phyloP scores from a whole-genome alignment of 1,139 yeast species.

The Pichia sp. region DNA sequence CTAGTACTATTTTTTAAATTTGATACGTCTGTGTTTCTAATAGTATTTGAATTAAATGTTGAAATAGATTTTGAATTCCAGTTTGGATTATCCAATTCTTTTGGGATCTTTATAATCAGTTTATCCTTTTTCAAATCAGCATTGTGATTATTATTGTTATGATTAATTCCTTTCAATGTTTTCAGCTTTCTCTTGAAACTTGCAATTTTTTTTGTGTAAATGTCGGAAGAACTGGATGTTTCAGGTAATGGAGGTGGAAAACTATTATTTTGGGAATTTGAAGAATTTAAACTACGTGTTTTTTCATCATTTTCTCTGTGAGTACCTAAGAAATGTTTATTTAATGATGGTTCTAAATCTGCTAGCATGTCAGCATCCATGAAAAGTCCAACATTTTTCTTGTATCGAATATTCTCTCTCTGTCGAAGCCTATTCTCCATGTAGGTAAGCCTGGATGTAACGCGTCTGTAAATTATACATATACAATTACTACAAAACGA shows the following conservation, averaged over 20 bases:
- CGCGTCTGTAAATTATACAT: no score
- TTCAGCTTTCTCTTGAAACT: conserved; percentile 15
- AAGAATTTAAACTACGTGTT: neutral
- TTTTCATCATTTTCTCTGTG: neutral
- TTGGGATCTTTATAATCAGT: neutral
- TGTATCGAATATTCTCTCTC: neutral
- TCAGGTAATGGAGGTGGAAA: conserved; percentile 15
- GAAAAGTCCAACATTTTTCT: conserved; percentile 4
- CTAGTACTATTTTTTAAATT: no score
- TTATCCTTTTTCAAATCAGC: no score
- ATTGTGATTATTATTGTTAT: neutral
- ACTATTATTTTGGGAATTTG: neutral
- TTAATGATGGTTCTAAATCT: conserved; percentile 10
- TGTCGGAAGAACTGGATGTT: conserved; percentile 8
- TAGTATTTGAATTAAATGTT: no score
- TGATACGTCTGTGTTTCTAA: no score
- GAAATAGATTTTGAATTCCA: no score
- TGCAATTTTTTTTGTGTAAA: conserved; percentile 10
- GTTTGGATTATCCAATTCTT: no score
- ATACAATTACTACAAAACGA: neutral
- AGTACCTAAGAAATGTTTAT: conserved; percentile 5
- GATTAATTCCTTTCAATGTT: conserved; percentile 4
- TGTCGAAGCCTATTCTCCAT: neutral
- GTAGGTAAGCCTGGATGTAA: no score
- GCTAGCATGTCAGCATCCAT: conserved; percentile 9